Evolutionary conservation across 148 eudicot genomes (phyloP).

Genomic region (Amaranthus palmeri): DNA sequence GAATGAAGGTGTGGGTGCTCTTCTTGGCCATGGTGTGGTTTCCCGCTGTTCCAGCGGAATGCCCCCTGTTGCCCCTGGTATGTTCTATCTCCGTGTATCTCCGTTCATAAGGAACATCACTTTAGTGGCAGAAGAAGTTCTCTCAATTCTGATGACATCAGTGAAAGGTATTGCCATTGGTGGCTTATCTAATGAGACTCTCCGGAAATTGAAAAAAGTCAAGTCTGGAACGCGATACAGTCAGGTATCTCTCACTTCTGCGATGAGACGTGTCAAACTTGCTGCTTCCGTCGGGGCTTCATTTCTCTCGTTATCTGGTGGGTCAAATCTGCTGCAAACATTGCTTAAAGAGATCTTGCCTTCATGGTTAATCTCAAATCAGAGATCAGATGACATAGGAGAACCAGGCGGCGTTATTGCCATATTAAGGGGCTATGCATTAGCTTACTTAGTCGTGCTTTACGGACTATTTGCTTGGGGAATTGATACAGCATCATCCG

Average conservation of each 20-base stretch:
- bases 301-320: conserved; percentile 81
- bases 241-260: conserved; percentile 67
- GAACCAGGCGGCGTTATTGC: conserved; percentile 46
- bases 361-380: conserved; percentile 77
- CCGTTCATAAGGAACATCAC: conserved; percentile 55
- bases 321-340: conserved; percentile 49
- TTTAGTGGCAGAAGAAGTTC: conserved; percentile 66
- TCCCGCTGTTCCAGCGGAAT: conserved; percentile 60
- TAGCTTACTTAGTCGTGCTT: conserved; percentile 74
- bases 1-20: conserved; percentile 77
- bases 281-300: conserved; percentile 88
- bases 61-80: conserved; percentile 91
- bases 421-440: conserved; percentile 67
- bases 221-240: conserved; percentile 52
- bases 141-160: conserved; percentile 56
- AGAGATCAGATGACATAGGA: conserved; percentile 31
- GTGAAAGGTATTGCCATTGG: conserved; percentile 65
- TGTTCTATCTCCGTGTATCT: conserved; percentile 68
- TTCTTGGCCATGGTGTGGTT: conserved; percentile 88
- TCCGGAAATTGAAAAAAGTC: conserved; percentile 42
- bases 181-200: conserved; percentile 42
- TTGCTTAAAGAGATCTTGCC: conserved; percentile 73
- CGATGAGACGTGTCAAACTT: conserved; percentile 68
- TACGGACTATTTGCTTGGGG: conserved; percentile 88
- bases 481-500: conserved; percentile 34